phyloP scores from a whole-genome alignment of 805 yeast species.

The Lipomyces anomalus region DNA sequence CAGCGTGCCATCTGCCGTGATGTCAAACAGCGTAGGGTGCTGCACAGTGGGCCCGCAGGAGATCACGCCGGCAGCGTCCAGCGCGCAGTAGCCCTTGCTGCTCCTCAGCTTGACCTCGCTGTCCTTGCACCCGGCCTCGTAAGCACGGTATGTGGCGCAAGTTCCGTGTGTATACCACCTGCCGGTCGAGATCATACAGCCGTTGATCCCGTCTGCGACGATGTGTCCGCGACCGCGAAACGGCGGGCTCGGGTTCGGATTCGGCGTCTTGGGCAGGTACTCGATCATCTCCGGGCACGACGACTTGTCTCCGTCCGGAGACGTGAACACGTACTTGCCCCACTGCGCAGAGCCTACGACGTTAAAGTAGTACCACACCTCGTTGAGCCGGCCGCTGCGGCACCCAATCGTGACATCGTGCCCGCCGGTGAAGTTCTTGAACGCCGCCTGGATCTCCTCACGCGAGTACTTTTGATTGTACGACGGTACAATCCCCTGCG shows the following conservation, averaged over 20 bases:
- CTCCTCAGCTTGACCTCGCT: slow-evolving; percentile 9
- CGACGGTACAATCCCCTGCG: slow-evolving; percentile 68
- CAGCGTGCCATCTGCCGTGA: slow-evolving; percentile 13
- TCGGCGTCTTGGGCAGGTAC: slow-evolving; percentile 56
- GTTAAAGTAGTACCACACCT: slow-evolving; percentile 77
- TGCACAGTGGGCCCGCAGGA: slow-evolving; percentile 12
- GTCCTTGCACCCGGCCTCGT: slow-evolving; percentile 26
- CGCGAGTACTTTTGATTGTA: slow-evolving; percentile 50
- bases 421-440: slow-evolving; percentile 38
- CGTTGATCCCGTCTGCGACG: slow-evolving; percentile 45
- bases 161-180: slow-evolving; percentile 75
- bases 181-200: slow-evolving; percentile 83
- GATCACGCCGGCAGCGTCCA: slow-evolving; percentile 9
- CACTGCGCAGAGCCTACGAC: slow-evolving; percentile 65
- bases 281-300: slow-evolving; percentile 64
- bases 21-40: slow-evolving; percentile 14
- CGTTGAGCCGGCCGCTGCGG: slow-evolving; percentile 46
- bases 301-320: slow-evolving; percentile 41
- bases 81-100: slow-evolving; percentile 18
- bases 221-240: slow-evolving; percentile 40
- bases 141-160: slow-evolving; percentile 67
- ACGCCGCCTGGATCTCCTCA: slow-evolving; percentile 33
- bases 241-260: slow-evolving; percentile 28
- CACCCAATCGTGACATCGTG: slow-evolving; percentile 55
- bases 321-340: slow-evolving; percentile 62